phyloP scores from a whole-genome alignment of 2,329 filamentous ascomycete species.

The Botrytis medusae region DNA sequence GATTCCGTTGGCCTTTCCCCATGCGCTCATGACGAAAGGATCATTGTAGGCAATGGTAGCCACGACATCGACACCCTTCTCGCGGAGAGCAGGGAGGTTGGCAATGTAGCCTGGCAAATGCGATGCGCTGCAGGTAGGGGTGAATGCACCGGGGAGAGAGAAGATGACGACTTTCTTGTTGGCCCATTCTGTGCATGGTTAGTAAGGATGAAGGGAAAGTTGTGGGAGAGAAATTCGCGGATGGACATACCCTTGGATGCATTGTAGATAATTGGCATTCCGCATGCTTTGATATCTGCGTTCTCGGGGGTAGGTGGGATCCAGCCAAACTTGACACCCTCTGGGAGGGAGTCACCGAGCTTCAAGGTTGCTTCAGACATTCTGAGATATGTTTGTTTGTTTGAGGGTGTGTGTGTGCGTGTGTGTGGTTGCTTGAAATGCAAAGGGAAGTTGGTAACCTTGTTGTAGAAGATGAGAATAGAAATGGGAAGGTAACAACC shows the following conservation, averaged over 20 bases:
- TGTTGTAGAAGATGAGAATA: neutral
- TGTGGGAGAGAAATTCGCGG: neutral
- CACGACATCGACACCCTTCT: conserved; percentile 67
- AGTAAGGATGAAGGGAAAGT: neutral
- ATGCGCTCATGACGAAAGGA: conserved; percentile 69
- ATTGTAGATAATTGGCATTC: conserved; percentile 73
- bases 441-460: no score
- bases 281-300: conserved; percentile 70
- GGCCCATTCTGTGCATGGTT: conserved; percentile 51
- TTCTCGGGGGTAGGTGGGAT: conserved; percentile 72
- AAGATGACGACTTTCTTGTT: conserved; percentile 72
- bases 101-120: conserved; percentile 70
- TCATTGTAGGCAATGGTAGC: conserved; percentile 69
- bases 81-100: conserved; percentile 57
- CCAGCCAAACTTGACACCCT: conserved; percentile 79
- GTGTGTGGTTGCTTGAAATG: neutral
- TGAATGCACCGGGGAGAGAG: conserved; percentile 69
- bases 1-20: conserved; percentile 69
- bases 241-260: conserved; percentile 65
- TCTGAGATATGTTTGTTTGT: conserved; percentile 1
- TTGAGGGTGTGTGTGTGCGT: neutral
- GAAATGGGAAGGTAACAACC: neutral
- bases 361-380: conserved; percentile 43
- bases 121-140: conserved; percentile 64
- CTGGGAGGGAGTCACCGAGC: conserved; percentile 79